A percentile compares a stretch with the other conserved stretches of the same genome.
These are phyloP conservation scores for Letharia lupina DNA, from an alignment of 495 filamentous ascomycete genomes.

Conservation along the genomic window DNA sequence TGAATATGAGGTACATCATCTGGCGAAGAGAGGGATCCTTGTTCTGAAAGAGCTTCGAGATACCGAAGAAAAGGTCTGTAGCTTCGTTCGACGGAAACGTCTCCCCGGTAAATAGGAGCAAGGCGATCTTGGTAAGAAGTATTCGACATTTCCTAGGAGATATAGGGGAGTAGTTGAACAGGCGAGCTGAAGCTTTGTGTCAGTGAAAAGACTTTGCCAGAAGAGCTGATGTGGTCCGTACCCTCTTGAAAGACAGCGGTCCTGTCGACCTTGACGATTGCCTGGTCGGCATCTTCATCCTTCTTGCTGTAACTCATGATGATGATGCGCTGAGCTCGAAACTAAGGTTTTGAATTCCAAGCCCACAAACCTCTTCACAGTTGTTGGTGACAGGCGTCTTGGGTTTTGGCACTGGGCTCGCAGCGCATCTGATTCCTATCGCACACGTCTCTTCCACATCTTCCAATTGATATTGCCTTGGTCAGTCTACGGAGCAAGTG, in stretches of 20 bases:
- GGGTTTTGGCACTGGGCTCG: background rate
- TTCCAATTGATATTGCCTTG: background rate
- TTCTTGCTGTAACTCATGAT: conserved; percentile 95
- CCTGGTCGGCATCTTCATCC: conserved; percentile 91
- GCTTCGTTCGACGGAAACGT: conserved; percentile 95
- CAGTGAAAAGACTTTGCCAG: conserved; percentile 11
- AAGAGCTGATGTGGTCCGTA: conserved; percentile 36
- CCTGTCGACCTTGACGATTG: conserved; percentile 92
- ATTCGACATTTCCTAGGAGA: conserved; percentile 91
- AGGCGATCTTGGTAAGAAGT: conserved; percentile 92
- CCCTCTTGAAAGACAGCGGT: conserved; percentile 99
- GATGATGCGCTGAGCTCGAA: conserved; percentile 16
- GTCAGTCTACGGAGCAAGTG: background rate
- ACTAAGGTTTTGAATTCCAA: background rate
- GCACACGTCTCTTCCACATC: background rate
- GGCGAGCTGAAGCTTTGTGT: conserved; percentile 56
- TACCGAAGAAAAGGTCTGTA: conserved; percentile 97
- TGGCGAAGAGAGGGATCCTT: conserved; percentile 96
- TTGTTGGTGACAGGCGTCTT: conserved; percentile 4
- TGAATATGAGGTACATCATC: conserved; percentile 97
- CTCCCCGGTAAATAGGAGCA: conserved; percentile 94
- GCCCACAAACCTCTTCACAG: conserved; percentile 6
- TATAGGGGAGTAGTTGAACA: conserved; percentile 95
- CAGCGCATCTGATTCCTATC: background rate
- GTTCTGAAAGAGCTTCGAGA: conserved; percentile 99